Evolutionary conservation across 1,284 basidiomycete genomes (phyloP), one percentile per base, ranked within the genome.

Genomic region (Cutaneotrichosporon arboriforme): DNA sequence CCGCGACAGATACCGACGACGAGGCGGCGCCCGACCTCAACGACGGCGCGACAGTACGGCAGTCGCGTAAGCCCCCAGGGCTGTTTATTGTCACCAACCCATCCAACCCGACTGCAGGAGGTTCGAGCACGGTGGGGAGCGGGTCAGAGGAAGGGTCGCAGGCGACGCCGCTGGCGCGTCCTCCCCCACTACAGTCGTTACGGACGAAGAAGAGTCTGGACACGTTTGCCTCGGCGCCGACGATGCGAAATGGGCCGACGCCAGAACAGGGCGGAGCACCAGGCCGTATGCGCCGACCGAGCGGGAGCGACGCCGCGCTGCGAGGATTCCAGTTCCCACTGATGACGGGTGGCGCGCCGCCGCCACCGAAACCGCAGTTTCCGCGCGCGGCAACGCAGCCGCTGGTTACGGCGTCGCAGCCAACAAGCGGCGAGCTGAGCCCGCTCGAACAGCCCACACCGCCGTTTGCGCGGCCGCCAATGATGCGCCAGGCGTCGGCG

Each of bases 401-500:
- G 65, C 12, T 56, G 65, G 15, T 34, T 58, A 8, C 40, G 64
- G 13, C 51, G 36, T 61, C 68, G n/a, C 59, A 64, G 18, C 54
- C 33, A 18, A 47, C 34, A 4, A 22, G 36, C n/a, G 40, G 36
- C 18, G 39, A 44, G 21, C 41, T 51, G 14, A 46, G 41, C n/a
- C 50, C 53, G 4, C 53, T 59, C 14, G 50, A 47, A 4, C 35
- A 40, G 17, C 54, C 57, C 5, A 38, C 39, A 5, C 49, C 57
- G n/a, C 57, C 57, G 10, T 59, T 59, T 20, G 57, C 57, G 18
- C 57, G 67, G 41, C 67, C 68, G 18, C 58, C 65, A 1, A 72
- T 73, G 69, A 73, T 73, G 69, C 65, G 71, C 10, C 69, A 72
- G 54, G 71, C 72, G 4, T 68, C 65, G 3, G 70, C 70, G 12